Percentiles rank a stretch among this genome's conserved stretches.
phyloP scores from a whole-genome alignment of 2,329 filamentous ascomycete genomes.

The Alternaria postmessia region DNA sequence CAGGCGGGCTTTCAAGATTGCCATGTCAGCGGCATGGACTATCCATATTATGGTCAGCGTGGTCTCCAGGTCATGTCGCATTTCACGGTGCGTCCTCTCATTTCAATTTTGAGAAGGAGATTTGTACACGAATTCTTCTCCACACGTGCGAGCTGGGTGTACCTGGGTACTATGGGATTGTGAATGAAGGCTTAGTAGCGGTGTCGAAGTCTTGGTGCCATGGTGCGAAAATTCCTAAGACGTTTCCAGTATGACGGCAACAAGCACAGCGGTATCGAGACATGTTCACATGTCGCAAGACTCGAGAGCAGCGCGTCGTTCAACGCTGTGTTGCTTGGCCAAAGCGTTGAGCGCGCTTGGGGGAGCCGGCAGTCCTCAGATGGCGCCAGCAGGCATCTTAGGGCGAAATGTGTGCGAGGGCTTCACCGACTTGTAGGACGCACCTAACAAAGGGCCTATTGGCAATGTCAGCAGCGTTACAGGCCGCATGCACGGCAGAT shows the following conservation, averaged over 20 bases:
- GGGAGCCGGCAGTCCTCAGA: neutral
- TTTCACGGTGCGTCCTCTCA: neutral
- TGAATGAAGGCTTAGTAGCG: neutral
- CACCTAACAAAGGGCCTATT: neutral
- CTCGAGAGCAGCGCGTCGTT: conserved; percentile 1
- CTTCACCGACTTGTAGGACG: conserved; percentile 5
- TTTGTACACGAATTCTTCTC: neutral
- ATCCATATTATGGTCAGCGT: neutral
- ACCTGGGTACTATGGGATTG: neutral
- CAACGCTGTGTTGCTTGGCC: neutral
- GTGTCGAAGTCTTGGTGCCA: neutral
- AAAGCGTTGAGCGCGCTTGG: conserved; percentile 1
- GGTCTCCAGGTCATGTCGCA: neutral
- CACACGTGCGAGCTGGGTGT: neutral
- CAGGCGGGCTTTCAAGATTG: neutral
- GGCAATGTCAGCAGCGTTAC: conserved; percentile 5
- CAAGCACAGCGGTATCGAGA: neutral
- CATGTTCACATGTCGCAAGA: conserved; percentile 3
- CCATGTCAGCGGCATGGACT: neutral
- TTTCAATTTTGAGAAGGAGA: neutral
- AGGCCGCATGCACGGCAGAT: conserved; percentile 5
- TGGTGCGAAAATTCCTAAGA: neutral
- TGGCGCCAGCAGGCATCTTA: conserved; percentile 1
- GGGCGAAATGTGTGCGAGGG: conserved; percentile 1
- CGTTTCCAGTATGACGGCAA: neutral